Percentiles rank a stretch among this genome's conserved stretches.
Conservation (phyloP, 169 alveolate genomes). For the Cryptosporidium muris region DNA sequence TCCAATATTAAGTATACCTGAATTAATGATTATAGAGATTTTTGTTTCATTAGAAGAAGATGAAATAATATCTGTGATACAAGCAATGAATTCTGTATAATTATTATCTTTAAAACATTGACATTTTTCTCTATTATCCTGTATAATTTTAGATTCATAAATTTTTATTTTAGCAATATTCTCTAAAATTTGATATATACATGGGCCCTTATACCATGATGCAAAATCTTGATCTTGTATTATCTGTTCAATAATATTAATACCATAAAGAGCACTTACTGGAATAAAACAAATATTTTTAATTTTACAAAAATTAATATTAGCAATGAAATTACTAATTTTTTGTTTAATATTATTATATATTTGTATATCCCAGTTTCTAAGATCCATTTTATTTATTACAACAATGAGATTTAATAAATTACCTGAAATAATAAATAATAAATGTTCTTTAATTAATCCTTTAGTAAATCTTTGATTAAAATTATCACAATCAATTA, state of each 20-base stretch:
- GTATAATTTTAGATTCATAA: background rate
- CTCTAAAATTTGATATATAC: constrained; percentile 16
- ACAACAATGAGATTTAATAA: constrained; percentile 86
- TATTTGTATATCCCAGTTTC: constrained; percentile 80
- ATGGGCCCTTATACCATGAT: constrained; percentile 31
- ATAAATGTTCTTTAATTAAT: constrained; percentile 92
- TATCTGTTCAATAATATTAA: constrained; percentile 9
- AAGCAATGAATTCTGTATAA: constrained; percentile 13
- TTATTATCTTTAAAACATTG: background rate
- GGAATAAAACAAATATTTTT: constrained; percentile 18
- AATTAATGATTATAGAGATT: constrained; percentile 17
- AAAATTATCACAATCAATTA: constrained; percentile 83
- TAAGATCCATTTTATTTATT: constrained; percentile 90
- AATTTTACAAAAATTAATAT: constrained; percentile 18
- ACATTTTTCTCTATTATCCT: background rate
- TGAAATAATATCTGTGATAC: constrained; percentile 25
- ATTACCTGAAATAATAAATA: constrained; percentile 88
- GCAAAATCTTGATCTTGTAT: background rate
- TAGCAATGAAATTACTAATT: constrained; percentile 10
- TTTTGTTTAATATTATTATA: constrained; percentile 9
- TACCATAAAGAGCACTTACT: constrained; percentile 26
- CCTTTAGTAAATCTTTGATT: constrained; percentile 89
- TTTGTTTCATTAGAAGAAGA: constrained; percentile 25
- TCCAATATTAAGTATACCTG: constrained; percentile 39
- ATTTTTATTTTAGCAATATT: background rate